Conservation (phyloP, 2,329 filamentous ascomycete species). For the Sporothrix phasma region DNA sequence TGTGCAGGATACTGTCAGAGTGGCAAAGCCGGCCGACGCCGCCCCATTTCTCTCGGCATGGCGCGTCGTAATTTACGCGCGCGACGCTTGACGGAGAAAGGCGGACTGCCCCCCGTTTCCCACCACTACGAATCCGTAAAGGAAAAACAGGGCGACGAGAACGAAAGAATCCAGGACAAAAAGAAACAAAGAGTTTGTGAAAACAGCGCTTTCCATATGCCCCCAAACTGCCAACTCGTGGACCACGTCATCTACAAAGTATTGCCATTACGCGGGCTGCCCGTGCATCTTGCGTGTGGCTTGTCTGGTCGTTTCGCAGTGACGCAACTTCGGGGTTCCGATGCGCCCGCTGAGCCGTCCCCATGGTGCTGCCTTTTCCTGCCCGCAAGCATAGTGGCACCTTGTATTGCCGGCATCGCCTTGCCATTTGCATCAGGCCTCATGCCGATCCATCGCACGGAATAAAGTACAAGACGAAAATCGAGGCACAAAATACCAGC, state of each 20-base stretch:
- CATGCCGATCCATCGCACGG: background rate
- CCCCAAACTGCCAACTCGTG: background rate
- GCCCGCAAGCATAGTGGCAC: background rate
- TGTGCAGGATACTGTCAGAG: background rate
- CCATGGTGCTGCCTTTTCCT: background rate
- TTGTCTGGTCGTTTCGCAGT: background rate
- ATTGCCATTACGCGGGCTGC: background rate
- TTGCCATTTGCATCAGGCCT: background rate
- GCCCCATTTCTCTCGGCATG: conserved; percentile 11
- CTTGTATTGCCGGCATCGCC: background rate
- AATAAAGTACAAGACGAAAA: background rate
- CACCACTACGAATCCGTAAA: background rate
- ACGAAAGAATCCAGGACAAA: background rate
- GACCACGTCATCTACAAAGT: background rate
- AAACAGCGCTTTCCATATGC: background rate
- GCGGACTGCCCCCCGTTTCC: background rate
- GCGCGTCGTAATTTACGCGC: conserved; percentile 10
- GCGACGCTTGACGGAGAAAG: background rate
- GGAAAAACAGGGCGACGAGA: background rate
- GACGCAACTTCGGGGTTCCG: conserved; percentile 3
- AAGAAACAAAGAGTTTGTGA: no score
- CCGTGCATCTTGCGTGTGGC: no score
- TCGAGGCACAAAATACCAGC: background rate
- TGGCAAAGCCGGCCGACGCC: conserved; percentile 9
- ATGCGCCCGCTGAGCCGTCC: background rate